phyloP scores from a whole-genome alignment of 352 stramenopile species.

The Globisporangium orthogonon region DNA sequence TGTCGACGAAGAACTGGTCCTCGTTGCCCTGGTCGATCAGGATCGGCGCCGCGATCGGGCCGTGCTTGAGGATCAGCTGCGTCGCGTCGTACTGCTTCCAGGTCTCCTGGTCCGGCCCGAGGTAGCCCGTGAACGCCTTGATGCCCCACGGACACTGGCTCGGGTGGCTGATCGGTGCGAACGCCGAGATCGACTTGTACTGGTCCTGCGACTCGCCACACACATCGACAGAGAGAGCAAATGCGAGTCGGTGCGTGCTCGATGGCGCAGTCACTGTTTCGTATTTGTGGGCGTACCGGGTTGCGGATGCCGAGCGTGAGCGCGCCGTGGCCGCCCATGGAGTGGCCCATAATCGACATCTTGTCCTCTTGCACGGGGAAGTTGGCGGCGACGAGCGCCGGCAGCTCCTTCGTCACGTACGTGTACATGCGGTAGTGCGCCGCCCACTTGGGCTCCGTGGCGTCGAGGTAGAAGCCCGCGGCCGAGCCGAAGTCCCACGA shows the following conservation, averaged over 20 bases:
- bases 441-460: conserved; percentile 90
- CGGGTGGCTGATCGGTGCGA: conserved; percentile 96
- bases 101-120: conserved; percentile 86
- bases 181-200: conserved; percentile 93
- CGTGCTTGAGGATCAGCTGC: conserved; percentile 73
- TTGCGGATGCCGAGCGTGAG: conserved; percentile 93
- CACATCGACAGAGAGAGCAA: no score
- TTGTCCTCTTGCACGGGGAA: conserved; percentile 83
- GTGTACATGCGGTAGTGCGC: conserved; percentile 97
- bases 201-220: conserved; percentile 22
- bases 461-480: conserved; percentile 97
- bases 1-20: conserved; percentile 85
- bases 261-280: no score
- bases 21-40: conserved; percentile 88
- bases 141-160: conserved; percentile 96
- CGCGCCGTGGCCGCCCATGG: conserved; percentile 96
- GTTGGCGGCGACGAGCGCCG: conserved; percentile 80
- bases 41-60: conserved; percentile 61
- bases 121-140: conserved; percentile 97
- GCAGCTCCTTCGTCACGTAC: conserved; percentile 96
- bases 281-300: conserved; percentile 22
- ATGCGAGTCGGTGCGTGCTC: not conserved
- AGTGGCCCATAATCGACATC: conserved; percentile 94
- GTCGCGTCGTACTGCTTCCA: conserved; percentile 93
- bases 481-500: conserved; percentile 95